Evolutionary conservation across 2,329 filamentous ascomycete genomes (phyloP), one percentile per base, ranked within the genome.

Genomic region (Talaromyces sp.): DNA sequence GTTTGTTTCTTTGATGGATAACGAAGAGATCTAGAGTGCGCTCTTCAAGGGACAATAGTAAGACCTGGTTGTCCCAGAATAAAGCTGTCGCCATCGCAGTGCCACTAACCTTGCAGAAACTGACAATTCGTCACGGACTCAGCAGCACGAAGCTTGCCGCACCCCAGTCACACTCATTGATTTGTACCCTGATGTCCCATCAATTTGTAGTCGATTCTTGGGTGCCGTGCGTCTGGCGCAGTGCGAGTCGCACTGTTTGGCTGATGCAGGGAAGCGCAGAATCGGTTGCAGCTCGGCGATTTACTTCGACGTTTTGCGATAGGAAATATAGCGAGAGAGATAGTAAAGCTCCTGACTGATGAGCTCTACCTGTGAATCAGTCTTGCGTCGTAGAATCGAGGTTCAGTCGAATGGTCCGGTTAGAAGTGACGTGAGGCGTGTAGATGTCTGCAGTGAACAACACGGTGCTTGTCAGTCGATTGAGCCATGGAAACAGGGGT

Each of bases 151-250:
- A 53, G 35, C 10, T 58, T 63, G 56, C 61, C 56, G 58, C 61
- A 29, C 50, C 58, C 58, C 43, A 54, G 50, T 58, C n/a, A 26
- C 55, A 50, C n/a, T 58, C 61, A 63, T 61, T 55, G 50, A 63
- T 58, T 48, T 19, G 11, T 12, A 6, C 27, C 0, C 32, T 60
- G 54, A 72, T 74, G 70, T 70, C 70, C 21, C 72, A 74, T 61
- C 70, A 74, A 62, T 29, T 29, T 52, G 26, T 52, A 52, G 29
- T 17, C 48, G 26, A 8, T 17, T 52, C 11, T 46, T 12, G 19
- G 21, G 43, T 19, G 43, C 10, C 43, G n/a, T 24, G 43, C 19
- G 43, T 24, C 19, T 46, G 43, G 43, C n/a, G 19, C 19, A 21
- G 19, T 11, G 2, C 17, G 41, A 46, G n/a, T 46, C 21, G 43